A percentile compares a stretch with the other conserved stretches of the same genome.
phyloP scores from a whole-genome alignment of 345 rosid genomes.

The Linum tenue region DNA sequence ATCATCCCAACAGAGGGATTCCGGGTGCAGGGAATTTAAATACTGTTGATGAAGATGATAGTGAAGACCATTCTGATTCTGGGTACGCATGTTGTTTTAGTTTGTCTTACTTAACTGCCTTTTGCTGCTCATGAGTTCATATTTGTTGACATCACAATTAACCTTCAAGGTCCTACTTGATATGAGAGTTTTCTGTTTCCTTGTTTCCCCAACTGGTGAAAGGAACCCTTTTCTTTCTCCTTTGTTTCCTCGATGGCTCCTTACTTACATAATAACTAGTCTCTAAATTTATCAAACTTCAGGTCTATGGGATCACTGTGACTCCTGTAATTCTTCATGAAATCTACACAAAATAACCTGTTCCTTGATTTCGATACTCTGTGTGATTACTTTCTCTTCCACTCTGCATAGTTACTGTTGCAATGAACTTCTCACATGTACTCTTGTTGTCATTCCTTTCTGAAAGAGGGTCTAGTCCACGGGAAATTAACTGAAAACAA shows the following conservation, averaged over 20 bases:
- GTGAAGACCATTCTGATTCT: conserved; percentile 76
- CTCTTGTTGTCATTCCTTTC: not conserved
- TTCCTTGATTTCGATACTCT: not conserved
- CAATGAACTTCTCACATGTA: not conserved
- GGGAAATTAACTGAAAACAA: not conserved
- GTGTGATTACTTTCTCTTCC: not conserved
- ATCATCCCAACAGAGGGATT: conserved; percentile 39
- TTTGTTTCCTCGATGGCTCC: not conserved
- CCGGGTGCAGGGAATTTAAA: conserved; percentile 32
- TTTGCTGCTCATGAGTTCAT: not conserved
- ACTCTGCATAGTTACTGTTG: not conserved
- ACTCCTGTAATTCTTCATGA: too few species aligned
- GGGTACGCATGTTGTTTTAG: conserved; percentile 48
- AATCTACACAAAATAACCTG: not conserved
- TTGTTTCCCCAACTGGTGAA: not conserved
- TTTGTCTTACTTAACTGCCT: not conserved
- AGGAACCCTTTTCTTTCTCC: not conserved
- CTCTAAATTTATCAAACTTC: too few species aligned
- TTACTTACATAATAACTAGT: too few species aligned
- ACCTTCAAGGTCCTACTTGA: not conserved
- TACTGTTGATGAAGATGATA: conserved; percentile 53
- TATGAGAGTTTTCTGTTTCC: not conserved
- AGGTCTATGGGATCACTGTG: too few species aligned
- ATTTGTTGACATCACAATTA: too few species aligned
- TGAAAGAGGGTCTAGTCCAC: too few species aligned